Base-by-base conservation (phyloP, 106 monocot species). In the Triglochin maritima region DNA sequence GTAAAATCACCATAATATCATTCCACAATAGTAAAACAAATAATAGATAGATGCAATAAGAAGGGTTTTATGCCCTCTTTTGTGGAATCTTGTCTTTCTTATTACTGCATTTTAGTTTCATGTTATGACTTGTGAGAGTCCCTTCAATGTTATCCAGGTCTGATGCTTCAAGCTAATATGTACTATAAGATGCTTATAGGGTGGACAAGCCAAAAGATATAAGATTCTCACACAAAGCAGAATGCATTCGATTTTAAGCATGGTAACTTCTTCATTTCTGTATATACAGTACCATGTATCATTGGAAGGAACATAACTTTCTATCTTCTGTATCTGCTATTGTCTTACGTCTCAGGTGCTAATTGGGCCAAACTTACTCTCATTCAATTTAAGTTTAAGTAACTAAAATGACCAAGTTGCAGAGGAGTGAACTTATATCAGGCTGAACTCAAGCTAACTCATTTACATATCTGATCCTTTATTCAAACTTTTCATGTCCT, bases 201-300 rank as follows among this genome's bases (percentile, higher is more conserved):
- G 46, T 98, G 96, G 96, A 88, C 91, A 6, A 98, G 96, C 72
- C 91, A 84, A 77, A 98, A 86, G 70, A 91, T 98, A 56, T 88
- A 91, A 74, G 84, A 98, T 6, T 74, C 75, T 61, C 77, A 76
- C 66, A 69, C 75, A 41, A 76, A 70, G 16, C 81, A 51, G 58
- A 96, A 91, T 66, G 72, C 88, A 45, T 98, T 98, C 72, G 91
- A 98, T 72, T 98, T 91, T 76, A 98, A 91, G 51, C 91, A 98
- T 84, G 92, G 92, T 92, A 81, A 42, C 7, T 15, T 52, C 11
- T 12, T 50, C 17, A 51, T 17, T 66, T 66, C 29, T 29, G 29
- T 29, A 29, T 29, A 52, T 8, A 52, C 52, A 52, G 11, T 52
- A 8, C 11, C 7, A 52, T 52, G 11, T 52, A 11, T 52, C 7